Evolutionary conservation across 2,329 filamentous ascomycete genomes (phyloP).

Genomic region (Bipolaris gigantea): DNA sequence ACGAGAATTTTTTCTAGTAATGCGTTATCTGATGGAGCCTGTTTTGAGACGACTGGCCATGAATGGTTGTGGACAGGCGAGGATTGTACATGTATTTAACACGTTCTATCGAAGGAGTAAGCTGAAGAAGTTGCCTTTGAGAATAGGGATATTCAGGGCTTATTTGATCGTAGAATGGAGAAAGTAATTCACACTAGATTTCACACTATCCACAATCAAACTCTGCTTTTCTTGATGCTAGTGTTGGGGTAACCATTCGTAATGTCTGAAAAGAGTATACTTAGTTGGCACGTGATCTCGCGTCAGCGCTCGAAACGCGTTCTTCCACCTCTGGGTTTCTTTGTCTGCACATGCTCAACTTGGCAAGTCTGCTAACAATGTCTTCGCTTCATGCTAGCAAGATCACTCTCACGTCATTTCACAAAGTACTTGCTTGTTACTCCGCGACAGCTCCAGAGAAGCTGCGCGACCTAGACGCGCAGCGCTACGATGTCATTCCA

Average conservation of each 20-base stretch:
- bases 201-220: neutral
- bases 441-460: conserved; percentile 28
- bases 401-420: conserved; percentile 27
- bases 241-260: neutral
- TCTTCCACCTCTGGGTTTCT: neutral
- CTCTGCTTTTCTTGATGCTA: neutral
- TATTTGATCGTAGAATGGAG: neutral
- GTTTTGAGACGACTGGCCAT: neutral
- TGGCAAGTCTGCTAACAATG: conserved; percentile 9
- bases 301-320: neutral
- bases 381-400: conserved; percentile 10
- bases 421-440: conserved; percentile 30
- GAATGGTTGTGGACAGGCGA: neutral
- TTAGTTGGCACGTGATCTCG: conserved; percentile 11
- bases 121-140: neutral
- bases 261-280: neutral
- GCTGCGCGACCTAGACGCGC: conserved; percentile 35
- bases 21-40: neutral
- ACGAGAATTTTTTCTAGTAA: neutral
- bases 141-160: neutral
- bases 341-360: neutral
- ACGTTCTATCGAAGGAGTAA: neutral
- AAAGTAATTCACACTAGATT: neutral
- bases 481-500: conserved; percentile 39
- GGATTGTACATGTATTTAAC: neutral